Evolutionary conservation across 2,329 filamentous ascomycete genomes (phyloP), one percentile per base, ranked within the genome.

Genomic region (Epichloe typhina): DNA sequence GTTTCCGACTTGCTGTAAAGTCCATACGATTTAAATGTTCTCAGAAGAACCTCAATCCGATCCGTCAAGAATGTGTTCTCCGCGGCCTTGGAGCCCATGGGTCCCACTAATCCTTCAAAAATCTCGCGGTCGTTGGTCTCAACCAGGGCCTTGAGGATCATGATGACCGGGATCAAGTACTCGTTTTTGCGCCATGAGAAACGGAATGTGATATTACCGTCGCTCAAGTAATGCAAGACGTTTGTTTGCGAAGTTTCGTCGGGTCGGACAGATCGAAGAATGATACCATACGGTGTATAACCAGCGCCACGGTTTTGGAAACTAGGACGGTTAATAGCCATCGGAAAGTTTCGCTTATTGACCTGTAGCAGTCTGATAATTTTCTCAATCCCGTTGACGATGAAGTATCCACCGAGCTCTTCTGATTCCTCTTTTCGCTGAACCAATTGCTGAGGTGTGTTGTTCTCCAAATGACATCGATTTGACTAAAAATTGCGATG

Each of bases 121-220:
- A 98, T 93, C 64, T 96, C 90, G 52, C 88, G 82, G 63, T 98
- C 93, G 64, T 95, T 98, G 15, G 93, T 98, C 66, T 98, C 91
- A 2, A 93, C 79, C 47, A 98, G 73, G 1, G 93, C 91, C 72
- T 97, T 98, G 56, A 98, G 71, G 36, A 98, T 82, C 91, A 98
- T 97, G 77, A 96, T 83, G 54, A 89, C 86, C 1, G 93, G 93
- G 2, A 98, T 79, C n/a, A 98, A 79, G 62, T 88, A 98, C 68
- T 98, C 93, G 59, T 89, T 88, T 70, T 98, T 98, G 58, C 90
- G 79, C 91, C 91, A 98, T 6, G 91, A 96, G 69, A 98, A 98
- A 51, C 93, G 80, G 69, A 98, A 95, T 0, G 88, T 97, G 60
- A 97, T 83, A 66, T 96, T 97, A 56, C 93, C 93, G 65, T 98